These are phyloP conservation scores for Dalbergia cochinchinensis DNA, from an alignment of 306 rosid species.

Conservation along the genomic window DNA sequence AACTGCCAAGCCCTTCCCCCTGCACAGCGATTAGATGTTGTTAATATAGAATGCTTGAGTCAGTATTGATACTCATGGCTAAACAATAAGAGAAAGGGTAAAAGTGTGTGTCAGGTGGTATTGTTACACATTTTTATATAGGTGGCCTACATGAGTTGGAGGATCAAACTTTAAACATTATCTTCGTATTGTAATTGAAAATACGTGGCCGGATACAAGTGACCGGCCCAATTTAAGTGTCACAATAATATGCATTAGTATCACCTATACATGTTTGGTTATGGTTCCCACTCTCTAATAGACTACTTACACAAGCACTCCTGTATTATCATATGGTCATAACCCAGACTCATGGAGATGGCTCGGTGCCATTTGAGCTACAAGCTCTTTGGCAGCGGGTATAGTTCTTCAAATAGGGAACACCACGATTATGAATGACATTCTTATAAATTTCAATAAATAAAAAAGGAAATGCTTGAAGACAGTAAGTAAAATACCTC, in stretches of 20 bases:
- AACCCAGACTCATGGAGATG: neutral
- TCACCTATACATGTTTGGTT: too few relatives aligned
- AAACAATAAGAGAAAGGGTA: neutral
- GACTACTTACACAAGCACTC: too few relatives aligned
- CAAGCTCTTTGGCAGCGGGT: neutral
- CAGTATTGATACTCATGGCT: neutral
- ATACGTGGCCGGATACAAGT: too few relatives aligned
- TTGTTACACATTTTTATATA: neutral
- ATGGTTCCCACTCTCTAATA: too few relatives aligned
- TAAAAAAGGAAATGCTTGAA: conserved; percentile 8
- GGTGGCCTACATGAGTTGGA: neutral
- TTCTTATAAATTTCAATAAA: conserved; percentile 6
- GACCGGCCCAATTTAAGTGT: too few relatives aligned
- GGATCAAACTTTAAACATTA: conserved; percentile 4
- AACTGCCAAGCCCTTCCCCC: conserved; percentile 90
- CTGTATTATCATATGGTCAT: neutral
- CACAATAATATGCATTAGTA: too few relatives aligned
- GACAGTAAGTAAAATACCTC: conserved; percentile 65
- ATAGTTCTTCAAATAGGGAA: neutral
- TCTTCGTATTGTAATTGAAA: neutral
- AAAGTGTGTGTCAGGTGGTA: too few relatives aligned
- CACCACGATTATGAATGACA: neutral
- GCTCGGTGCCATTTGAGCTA: neutral
- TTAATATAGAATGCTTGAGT: neutral
- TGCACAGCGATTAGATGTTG: conserved; percentile 40